Conservation (phyloP, 1,139 yeast genomes). For the Hyphopichia khmerensis region DNA sequence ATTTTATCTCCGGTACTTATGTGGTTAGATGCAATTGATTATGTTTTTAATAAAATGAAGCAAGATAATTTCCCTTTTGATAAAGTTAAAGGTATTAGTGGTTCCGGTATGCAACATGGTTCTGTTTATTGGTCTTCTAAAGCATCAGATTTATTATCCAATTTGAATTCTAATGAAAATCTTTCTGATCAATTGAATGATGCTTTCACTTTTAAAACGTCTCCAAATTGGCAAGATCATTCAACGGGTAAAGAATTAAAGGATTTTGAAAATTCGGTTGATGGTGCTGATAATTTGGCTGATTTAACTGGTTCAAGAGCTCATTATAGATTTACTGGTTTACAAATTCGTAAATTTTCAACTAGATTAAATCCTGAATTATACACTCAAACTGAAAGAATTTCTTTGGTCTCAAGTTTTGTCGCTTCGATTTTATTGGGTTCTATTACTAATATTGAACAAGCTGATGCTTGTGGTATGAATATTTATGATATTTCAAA, state of each 20-base stretch:
- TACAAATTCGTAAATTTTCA: conserved; percentile 78
- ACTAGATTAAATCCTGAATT: conserved; percentile 47
- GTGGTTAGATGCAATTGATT: conserved; percentile 87
- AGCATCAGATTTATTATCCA: conserved; percentile 40
- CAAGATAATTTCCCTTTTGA: conserved; percentile 54
- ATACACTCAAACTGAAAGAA: conserved; percentile 57
- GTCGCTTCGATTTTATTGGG: conserved; percentile 73
- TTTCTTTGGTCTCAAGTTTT: conserved; percentile 78
- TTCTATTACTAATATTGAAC: conserved; percentile 61
- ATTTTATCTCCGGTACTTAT: conserved; percentile 78
- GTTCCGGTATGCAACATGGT: conserved; percentile 94
- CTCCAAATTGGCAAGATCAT: conserved; percentile 97
- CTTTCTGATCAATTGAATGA: conserved; percentile 46
- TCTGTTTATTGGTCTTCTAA: conserved; percentile 72
- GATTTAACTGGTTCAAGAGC: conserved; percentile 80
- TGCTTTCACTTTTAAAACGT: conserved; percentile 61
- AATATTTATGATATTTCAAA: conserved; percentile 62
- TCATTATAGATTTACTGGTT: conserved; percentile 87
- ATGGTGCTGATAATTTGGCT: conserved; percentile 66
- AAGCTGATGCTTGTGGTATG: conserved; percentile 85
- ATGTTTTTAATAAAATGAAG: conserved; percentile 56
- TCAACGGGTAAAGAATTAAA: conserved; percentile 72
- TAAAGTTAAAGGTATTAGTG: conserved; percentile 68
- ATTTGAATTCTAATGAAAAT: conserved; percentile 20
- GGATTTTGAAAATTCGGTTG: conserved; percentile 59